phyloP scores from a whole-genome alignment of 805 yeast species.

The Starmera amethionina region DNA sequence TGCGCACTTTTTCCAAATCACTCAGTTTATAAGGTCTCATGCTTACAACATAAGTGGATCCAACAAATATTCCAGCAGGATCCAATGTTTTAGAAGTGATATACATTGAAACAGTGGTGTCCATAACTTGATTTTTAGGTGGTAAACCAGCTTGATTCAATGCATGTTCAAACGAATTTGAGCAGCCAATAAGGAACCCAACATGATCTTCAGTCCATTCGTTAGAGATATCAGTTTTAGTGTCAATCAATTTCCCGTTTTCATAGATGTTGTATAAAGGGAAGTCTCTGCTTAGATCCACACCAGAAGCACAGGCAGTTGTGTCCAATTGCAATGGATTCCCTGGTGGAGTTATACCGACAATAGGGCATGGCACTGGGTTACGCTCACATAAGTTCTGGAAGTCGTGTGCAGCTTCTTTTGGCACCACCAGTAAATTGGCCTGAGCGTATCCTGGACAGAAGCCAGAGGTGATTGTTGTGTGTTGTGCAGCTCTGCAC shows the following conservation, averaged over 20 bases:
- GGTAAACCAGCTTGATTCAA: slow-evolving; percentile 20
- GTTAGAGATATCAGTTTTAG: slow-evolving; percentile 15
- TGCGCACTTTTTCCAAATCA: slow-evolving; percentile 22
- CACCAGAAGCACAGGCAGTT: slow-evolving; percentile 1
- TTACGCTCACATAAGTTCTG: slow-evolving; percentile 25
- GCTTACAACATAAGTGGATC: slow-evolving; percentile 28
- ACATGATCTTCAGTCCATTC: slow-evolving; percentile 27
- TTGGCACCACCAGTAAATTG: slow-evolving; percentile 27
- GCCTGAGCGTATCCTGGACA: slow-evolving; percentile 27
- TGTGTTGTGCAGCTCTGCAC: slow-evolving; percentile 7
- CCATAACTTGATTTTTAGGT: slow-evolving; percentile 17
- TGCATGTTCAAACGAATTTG: slow-evolving; percentile 30
- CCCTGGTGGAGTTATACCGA: slow-evolving; percentile 20
- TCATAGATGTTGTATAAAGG: slow-evolving; percentile 26
- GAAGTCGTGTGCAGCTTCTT: slow-evolving; percentile 22
- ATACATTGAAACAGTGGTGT: slow-evolving; percentile 19
- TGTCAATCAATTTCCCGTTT: slow-evolving; percentile 19
- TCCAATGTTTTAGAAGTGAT: slow-evolving; percentile 16
- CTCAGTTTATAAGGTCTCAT: slow-evolving; percentile 28
- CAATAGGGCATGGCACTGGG: slow-evolving; percentile 30
- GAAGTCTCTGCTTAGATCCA: slow-evolving; percentile 25
- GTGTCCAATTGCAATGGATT: slow-evolving; percentile 15
- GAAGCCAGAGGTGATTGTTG: slow-evolving; percentile 14
- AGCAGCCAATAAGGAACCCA: slow-evolving; percentile 34
- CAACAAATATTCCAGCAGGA: slow-evolving; percentile 23